phyloP scores from a whole-genome alignment of 1,284 basidiomycete genomes.

The Sanguinoderma infundibulare region DNA sequence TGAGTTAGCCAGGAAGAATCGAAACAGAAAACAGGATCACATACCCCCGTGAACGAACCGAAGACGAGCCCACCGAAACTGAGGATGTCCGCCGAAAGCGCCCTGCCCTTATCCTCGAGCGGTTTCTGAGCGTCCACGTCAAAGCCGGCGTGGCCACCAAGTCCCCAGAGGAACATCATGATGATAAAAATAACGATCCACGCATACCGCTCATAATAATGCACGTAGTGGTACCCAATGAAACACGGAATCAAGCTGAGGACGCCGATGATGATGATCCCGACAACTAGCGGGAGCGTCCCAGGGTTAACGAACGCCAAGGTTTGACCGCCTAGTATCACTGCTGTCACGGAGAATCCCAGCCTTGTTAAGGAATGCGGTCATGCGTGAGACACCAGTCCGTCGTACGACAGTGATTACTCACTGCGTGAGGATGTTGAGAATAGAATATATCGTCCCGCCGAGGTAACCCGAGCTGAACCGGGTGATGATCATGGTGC shows the following conservation, averaged over 20 bases:
- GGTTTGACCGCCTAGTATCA: constrained; percentile 54
- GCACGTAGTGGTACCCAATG: constrained; percentile 56
- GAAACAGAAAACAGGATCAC: constrained; percentile 11
- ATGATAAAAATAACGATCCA: constrained; percentile 63
- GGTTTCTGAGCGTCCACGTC: constrained; percentile 50
- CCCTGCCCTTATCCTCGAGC: constrained; percentile 49
- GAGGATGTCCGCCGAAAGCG: constrained; percentile 51
- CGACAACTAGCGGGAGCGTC: constrained; percentile 47
- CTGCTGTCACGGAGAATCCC: constrained; percentile 49
- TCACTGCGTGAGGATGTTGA: constrained; percentile 63
- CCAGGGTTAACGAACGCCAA: constrained; percentile 48
- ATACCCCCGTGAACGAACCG: constrained; percentile 51
- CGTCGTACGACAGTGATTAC: constrained; percentile 8
- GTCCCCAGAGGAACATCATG: constrained; percentile 59
- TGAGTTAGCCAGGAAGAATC: background rate
- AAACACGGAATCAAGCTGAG: constrained; percentile 53
- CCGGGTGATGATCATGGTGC: constrained; percentile 63
- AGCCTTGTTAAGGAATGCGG: constrained; percentile 35
- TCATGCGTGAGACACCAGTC: too few relatives aligned
- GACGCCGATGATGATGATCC: constrained; percentile 49
- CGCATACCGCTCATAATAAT: constrained; percentile 64
- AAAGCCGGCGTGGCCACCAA: constrained; percentile 56
- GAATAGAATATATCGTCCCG: constrained; percentile 56
- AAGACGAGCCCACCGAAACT: constrained; percentile 65
- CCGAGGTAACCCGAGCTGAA: constrained; percentile 63